A percentile compares a stretch with the other conserved stretches of the same genome.
These are phyloP conservation scores for Phaseolus coccineus DNA, from an alignment of 331 rosid genomes.

Conservation along the genomic window DNA sequence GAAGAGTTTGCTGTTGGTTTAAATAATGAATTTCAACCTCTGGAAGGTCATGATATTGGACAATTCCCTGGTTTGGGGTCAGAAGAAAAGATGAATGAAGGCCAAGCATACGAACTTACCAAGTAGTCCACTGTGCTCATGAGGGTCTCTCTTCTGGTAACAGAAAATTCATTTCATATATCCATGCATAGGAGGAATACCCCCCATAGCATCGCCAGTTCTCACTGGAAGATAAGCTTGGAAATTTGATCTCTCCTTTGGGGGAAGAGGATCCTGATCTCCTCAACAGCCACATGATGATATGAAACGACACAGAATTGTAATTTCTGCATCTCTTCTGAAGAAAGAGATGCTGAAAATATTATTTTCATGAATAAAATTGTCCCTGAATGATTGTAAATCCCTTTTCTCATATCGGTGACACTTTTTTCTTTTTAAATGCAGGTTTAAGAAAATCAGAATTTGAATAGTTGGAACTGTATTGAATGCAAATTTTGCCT, in stretches of 20 bases:
- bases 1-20: constrained; percentile 78
- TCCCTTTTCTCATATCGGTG: neutral
- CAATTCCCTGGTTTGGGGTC: constrained; percentile 70
- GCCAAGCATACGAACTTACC: constrained; percentile 50
- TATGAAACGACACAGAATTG: constrained; percentile 21
- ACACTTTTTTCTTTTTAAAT: neutral
- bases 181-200: constrained; percentile 42
- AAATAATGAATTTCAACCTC: constrained; percentile 64
- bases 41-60: constrained; percentile 81
- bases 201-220: constrained; percentile 1
- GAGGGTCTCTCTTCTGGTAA: constrained; percentile 28
- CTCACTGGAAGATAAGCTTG: constrained; percentile 20
- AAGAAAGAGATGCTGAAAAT: constrained; percentile 28
- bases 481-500: constrained; percentile 7
- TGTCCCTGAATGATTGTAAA: neutral
- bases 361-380: neutral
- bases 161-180: constrained; percentile 9
- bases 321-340: constrained; percentile 25
- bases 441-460: constrained; percentile 13
- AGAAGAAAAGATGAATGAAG: constrained; percentile 43
- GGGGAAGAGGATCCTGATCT: constrained; percentile 12
- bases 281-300: constrained; percentile 32
- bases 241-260: constrained; percentile 20
- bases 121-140: constrained; percentile 36
- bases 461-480: neutral